phyloP scores from a whole-genome alignment of 2,329 filamentous ascomycete species.

The Pyrenochaeta sp. region DNA sequence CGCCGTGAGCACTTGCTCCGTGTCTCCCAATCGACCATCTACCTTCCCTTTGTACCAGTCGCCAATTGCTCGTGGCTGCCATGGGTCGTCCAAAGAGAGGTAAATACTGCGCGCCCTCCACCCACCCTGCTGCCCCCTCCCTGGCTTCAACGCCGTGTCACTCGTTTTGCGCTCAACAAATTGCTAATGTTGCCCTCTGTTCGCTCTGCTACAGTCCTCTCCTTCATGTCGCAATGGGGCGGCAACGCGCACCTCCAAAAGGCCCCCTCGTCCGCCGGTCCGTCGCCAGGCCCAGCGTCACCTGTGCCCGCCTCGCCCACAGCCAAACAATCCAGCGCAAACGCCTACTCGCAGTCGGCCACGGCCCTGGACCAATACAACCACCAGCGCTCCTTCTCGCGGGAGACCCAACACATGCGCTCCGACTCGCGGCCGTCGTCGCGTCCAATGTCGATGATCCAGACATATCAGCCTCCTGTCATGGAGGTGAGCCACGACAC shows the following conservation, averaged over 20 bases:
- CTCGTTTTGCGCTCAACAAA: slow-evolving; percentile 14
- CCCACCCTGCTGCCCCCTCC: slow-evolving; percentile 9
- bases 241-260: slow-evolving; percentile 46
- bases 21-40: slow-evolving; percentile 14
- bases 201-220: slow-evolving; percentile 69
- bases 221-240: slow-evolving; percentile 86
- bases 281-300: slow-evolving; percentile 45
- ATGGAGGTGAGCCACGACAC: slow-evolving; percentile 88
- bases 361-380: slow-evolving; percentile 42
- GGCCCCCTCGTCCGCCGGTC: slow-evolving; percentile 24
- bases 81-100: slow-evolving; percentile 50
- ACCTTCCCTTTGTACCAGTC: slow-evolving; percentile 9
- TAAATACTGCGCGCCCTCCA: slow-evolving; percentile 30
- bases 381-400: slow-evolving; percentile 34
- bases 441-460: slow-evolving; percentile 84
- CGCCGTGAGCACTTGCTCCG: slow-evolving; percentile 23
- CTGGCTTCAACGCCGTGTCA: slow-evolving; percentile 14
- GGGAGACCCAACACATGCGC: slow-evolving; percentile 52
- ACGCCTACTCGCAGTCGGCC: slow-evolving; percentile 36
- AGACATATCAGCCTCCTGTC: slow-evolving; percentile 83
- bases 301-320: slow-evolving; percentile 43
- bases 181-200: slow-evolving; percentile 37
- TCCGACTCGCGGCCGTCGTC: slow-evolving; percentile 63
- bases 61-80: slow-evolving; percentile 26
- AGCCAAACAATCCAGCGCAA: slow-evolving; percentile 30